These are phyloP conservation scores for Luzula sylvatica DNA, from an alignment of 176 grass and related monocot genomes.

Conservation along the genomic window DNA sequence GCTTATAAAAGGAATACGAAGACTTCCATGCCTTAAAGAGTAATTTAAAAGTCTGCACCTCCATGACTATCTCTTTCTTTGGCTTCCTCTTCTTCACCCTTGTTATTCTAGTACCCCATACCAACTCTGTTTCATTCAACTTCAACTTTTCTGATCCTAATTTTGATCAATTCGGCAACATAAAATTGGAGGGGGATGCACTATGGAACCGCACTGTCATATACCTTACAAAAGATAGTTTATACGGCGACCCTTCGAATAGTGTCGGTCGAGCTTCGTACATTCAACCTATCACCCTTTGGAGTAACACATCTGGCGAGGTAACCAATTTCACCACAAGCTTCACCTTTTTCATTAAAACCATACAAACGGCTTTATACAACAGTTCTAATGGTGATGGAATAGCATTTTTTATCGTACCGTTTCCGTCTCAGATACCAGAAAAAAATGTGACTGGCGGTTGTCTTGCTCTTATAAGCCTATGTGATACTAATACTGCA, in stretches of 20 bases:
- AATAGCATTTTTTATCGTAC: slow-evolving; percentile 14
- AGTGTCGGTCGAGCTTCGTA: neutral
- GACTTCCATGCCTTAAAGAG: too few relatives aligned
- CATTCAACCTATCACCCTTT: slow-evolving; percentile 2
- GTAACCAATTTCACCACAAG: slow-evolving; percentile 23
- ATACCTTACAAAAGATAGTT: slow-evolving; percentile 2
- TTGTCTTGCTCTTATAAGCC: slow-evolving; percentile 16
- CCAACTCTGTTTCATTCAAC: slow-evolving; percentile 20
- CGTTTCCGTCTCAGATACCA: neutral
- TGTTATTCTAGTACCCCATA: neutral
- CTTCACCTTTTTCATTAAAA: slow-evolving; percentile 20
- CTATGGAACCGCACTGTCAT: neutral
- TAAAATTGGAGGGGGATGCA: neutral
- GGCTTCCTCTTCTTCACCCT: too few relatives aligned
- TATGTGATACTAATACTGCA: neutral
- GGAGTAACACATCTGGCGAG: neutral
- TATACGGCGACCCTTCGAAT: neutral
- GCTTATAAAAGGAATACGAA: too few relatives aligned
- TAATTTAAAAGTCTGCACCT: too few relatives aligned
- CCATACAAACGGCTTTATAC: neutral
- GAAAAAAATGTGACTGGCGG: neutral
- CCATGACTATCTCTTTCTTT: too few relatives aligned
- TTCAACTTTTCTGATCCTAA: slow-evolving; percentile 16
- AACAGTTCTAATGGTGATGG: neutral
- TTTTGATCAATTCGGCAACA: neutral